Evolutionary conservation across 2,329 filamentous ascomycete species (phyloP).

Genomic region (Chrysoporthe puriensis): DNA sequence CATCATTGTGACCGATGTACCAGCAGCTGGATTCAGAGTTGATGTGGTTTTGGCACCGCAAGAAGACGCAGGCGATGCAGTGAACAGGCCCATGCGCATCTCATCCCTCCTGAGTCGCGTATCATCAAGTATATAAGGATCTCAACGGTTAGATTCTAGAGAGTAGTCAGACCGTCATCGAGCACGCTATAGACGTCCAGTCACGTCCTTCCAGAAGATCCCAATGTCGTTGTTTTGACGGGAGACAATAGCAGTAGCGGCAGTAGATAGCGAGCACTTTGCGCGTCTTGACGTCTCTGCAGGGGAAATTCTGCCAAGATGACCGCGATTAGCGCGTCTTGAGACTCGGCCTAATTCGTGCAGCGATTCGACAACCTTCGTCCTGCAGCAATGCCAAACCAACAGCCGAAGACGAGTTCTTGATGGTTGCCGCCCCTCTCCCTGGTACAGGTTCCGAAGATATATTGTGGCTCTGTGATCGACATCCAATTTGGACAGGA

Average conservation of each 20-base stretch:
- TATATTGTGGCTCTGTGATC: neutral
- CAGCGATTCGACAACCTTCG: neutral
- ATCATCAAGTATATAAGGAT: slow-evolving; percentile 38
- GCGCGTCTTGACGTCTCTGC: too few species aligned
- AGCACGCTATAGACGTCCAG: neutral
- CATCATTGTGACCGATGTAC: slow-evolving; percentile 40
- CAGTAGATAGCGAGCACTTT: too few species aligned
- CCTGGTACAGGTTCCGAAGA: neutral
- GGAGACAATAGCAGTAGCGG: neutral
- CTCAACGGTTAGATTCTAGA: slow-evolving; percentile 26
- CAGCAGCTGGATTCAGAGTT: too few species aligned
- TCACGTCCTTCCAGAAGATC: too few species aligned
- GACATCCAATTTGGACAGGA: neutral
- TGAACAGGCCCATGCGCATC: slow-evolving; percentile 35
- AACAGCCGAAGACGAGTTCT: neutral
- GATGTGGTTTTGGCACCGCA: slow-evolving; percentile 34
- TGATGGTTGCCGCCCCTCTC: neutral
- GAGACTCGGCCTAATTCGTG: neutral
- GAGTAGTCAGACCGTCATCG: neutral
- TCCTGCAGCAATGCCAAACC: neutral
- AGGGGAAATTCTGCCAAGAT: neutral
- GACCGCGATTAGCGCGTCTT: neutral
- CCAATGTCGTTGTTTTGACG: too few species aligned
- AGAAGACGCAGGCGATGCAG: neutral
- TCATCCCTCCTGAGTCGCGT: slow-evolving; percentile 38